phyloP scores from a whole-genome alignment of 148 eudicot genomes.

The Nepenthes gracilis region DNA sequence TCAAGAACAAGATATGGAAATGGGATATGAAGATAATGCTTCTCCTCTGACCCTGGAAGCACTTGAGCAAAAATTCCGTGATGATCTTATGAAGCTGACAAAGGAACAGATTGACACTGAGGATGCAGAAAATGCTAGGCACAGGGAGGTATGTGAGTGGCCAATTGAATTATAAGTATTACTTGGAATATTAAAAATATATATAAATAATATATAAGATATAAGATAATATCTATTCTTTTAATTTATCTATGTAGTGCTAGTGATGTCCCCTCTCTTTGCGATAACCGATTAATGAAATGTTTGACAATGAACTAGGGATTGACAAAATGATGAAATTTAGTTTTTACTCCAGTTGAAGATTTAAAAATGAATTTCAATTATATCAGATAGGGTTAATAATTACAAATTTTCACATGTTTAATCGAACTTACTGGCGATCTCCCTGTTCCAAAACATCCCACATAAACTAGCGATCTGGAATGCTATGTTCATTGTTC shows the following conservation, averaged over 20 bases:
- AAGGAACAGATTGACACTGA: slow-evolving; percentile 50
- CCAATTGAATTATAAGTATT: background rate
- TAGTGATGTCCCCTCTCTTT: no score
- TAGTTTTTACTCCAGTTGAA: no score
- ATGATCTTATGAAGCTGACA: slow-evolving; percentile 28
- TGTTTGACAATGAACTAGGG: no score
- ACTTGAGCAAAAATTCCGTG: slow-evolving; percentile 41
- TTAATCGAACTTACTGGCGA: no score
- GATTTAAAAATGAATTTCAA: no score
- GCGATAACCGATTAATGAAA: no score
- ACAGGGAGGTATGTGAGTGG: slow-evolving; percentile 43
- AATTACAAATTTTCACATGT: no score
- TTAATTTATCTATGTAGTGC: background rate
- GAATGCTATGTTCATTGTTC: no score
- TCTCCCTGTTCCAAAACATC: no score
- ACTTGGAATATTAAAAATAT: background rate
- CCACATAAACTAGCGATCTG: no score
- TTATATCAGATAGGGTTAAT: no score
- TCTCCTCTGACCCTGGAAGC: slow-evolving; percentile 24
- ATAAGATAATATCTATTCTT: background rate
- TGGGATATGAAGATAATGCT: slow-evolving; percentile 45
- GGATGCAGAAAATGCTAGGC: slow-evolving; percentile 51
- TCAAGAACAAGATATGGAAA: slow-evolving; percentile 49
- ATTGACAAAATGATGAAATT: no score
- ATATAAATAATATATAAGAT: background rate